Evolutionary conservation across 139 green algal species (phyloP).

Genomic region (Nannochloris sp.): DNA sequence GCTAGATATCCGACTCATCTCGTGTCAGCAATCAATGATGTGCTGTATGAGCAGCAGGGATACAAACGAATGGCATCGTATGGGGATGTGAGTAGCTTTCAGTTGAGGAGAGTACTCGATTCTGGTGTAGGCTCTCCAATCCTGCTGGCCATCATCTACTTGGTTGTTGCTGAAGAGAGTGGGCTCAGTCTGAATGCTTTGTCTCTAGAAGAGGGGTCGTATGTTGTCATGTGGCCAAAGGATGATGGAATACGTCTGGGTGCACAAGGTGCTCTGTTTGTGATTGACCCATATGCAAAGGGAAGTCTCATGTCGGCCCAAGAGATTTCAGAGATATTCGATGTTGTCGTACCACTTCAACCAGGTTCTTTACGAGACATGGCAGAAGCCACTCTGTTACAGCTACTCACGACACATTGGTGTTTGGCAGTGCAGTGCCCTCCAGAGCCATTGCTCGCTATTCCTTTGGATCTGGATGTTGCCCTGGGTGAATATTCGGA

Average conservation of each 20-base stretch:
- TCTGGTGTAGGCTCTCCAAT: not conserved
- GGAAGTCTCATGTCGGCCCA: not conserved
- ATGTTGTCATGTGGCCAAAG: not conserved
- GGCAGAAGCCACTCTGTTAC: not conserved
- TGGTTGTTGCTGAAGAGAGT: not conserved
- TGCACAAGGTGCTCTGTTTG: not conserved
- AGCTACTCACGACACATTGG: not conserved
- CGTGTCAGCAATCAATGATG: not conserved
- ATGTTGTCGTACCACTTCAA: not conserved
- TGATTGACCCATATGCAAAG: not conserved
- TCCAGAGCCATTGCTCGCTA: not conserved
- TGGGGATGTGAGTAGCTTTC: not conserved
- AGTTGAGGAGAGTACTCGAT: not conserved
- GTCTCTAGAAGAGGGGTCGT: not conserved
- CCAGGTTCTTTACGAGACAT: not conserved
- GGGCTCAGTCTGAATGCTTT: not conserved
- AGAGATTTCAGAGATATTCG: slow-evolving; percentile 1
- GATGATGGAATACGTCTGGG: not conserved
- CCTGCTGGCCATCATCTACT: not conserved
- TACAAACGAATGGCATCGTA: not conserved
- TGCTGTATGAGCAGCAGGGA: not conserved
- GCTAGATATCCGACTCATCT: not conserved
- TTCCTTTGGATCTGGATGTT: not conserved
- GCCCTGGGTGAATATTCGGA: not conserved
- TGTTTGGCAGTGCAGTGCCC: not conserved